These are phyloP conservation scores for Pythium folliculosum DNA, from an alignment of 352 stramenopile species.

Conservation along the genomic window DNA sequence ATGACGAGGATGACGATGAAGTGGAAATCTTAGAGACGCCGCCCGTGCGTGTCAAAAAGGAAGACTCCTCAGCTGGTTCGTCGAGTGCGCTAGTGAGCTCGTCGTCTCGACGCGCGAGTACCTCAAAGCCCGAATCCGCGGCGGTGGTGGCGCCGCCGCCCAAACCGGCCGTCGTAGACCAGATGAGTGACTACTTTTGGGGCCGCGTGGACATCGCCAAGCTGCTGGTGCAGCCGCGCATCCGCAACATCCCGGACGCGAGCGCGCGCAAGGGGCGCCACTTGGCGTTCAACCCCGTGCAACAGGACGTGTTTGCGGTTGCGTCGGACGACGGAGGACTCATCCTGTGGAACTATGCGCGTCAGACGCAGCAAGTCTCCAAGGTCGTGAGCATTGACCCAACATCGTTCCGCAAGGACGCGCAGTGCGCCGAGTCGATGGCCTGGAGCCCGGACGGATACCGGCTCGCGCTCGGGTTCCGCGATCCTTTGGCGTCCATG, in stretches of 20 bases:
- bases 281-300: slow-evolving; percentile 74
- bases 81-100: too few species aligned
- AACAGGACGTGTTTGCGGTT: slow-evolving; percentile 73
- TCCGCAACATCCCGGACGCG: slow-evolving; percentile 59
- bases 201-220: slow-evolving; percentile 62
- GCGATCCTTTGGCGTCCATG: slow-evolving; percentile 54
- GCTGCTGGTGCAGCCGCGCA: slow-evolving; percentile 66
- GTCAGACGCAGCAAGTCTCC: slow-evolving; percentile 55
- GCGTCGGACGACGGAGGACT: slow-evolving; percentile 78
- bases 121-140: background rate
- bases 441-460: slow-evolving; percentile 76
- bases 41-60: slow-evolving; percentile 16
- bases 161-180: slow-evolving; percentile 27
- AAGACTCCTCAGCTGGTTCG: slow-evolving; percentile 11
- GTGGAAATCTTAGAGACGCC: slow-evolving; percentile 54
- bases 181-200: slow-evolving; percentile 79
- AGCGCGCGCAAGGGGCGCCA: slow-evolving; percentile 71
- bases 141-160: too few species aligned
- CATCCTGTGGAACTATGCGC: slow-evolving; percentile 79
- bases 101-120: background rate
- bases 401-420: slow-evolving; percentile 63
- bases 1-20: slow-evolving; percentile 65
- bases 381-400: slow-evolving; percentile 64
- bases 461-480: slow-evolving; percentile 79
- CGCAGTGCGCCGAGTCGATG: slow-evolving; percentile 68